Base-by-base conservation (phyloP, 2,329 filamentous ascomycete genomes). In the Mycocentrospora acerina region DNA sequence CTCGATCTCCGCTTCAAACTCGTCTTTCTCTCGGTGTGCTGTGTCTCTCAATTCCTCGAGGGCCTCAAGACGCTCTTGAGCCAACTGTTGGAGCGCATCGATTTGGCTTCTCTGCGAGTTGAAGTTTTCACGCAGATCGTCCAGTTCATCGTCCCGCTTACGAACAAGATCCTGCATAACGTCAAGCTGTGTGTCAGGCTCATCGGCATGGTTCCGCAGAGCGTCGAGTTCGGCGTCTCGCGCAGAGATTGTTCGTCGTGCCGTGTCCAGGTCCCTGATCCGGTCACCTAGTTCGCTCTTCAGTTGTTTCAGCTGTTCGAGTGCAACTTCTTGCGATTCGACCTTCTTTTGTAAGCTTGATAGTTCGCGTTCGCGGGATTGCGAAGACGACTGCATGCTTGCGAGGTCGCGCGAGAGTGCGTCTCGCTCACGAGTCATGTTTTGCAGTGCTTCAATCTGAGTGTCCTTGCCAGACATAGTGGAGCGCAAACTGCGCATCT, bases 1-100 rank as follows among this genome's bases (percentile, higher is more conserved):
- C 24, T 72, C 60, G 13, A 79, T 74, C 42, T 79, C 78, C 22
- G 82, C 77, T 53, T 83, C 77, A 8, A 83, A 63, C 19, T 77
- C 73, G 32, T 78, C 66, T 43, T 61, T 64, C 19, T 60, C 54
- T n/a, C 42, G 55, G 14, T 50, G 67, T 6, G 80, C 67, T 38
- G 74, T 71, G 15, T 71, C 69, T 15, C 73, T 67, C 9, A 75
- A 69, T 42, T 82, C 74, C 39, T 77, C 73, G 3, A 82, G 67
- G 37, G 79, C 72, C 13, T 55, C 43, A 5, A 66, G 56, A 12
- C 64, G 55, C 24, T 68, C 64, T 19, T 66, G 59, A 11, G 65
- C 65, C 19, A 63, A 42, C 11, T 52, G 55, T 37, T 67, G 60
- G 2, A 68, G 45, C 10, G 44, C 40, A 6, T 68, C 65, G 4